Evolutionary conservation across 495 filamentous ascomycete species (phyloP), one percentile per base, ranked within the genome.

Genomic region (Lasiosphaeria hispida): DNA sequence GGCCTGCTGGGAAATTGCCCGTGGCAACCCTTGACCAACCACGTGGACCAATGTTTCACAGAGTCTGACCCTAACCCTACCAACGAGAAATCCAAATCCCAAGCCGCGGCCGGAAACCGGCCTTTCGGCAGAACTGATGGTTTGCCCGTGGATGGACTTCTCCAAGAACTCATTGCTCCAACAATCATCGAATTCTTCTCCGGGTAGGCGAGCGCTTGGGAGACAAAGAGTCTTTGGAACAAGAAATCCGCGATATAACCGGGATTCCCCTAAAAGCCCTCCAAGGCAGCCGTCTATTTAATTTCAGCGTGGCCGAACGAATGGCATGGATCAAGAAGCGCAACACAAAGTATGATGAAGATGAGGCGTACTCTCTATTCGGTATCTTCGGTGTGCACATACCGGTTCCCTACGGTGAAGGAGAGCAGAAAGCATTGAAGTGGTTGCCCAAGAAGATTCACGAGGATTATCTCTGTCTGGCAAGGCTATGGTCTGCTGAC

Each of bases 81-180:
- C 2, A 30, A 30, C 23, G 23, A 30, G 23, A 30, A 30, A 30
- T 30, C 23, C 23, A 30, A 30, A 30, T 30, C 23, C n/a, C n/a
- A n/a, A n/a, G n/a, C n/a, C n/a, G n/a, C 5, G 17, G 37, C 38
- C 10, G 52, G 7, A 56, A 39, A 19, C 19, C n/a, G 8, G 18
- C 50, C 54, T 64, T 70, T 45, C 39, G 37, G 10, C 4, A 45
- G 0, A 65, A 66, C 57, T 17, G 61, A 30, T 78, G 75, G 75
- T 73, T 75, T 11, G 63, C 59, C 10, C 60, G 71, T 15, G 73
- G 72, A 7, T 74, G 69, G 70, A 74, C 70, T n/a, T 0, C 57
- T 75, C 10, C 70, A 75, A 36, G 74, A 74, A 60, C 60, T 77
- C 10, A 23, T 74, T 13, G 72, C 72, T 5, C 75, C 72, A 13